Base-by-base conservation (phyloP, 176 grass and related monocot species). In the Dactylis glomerata region DNA sequence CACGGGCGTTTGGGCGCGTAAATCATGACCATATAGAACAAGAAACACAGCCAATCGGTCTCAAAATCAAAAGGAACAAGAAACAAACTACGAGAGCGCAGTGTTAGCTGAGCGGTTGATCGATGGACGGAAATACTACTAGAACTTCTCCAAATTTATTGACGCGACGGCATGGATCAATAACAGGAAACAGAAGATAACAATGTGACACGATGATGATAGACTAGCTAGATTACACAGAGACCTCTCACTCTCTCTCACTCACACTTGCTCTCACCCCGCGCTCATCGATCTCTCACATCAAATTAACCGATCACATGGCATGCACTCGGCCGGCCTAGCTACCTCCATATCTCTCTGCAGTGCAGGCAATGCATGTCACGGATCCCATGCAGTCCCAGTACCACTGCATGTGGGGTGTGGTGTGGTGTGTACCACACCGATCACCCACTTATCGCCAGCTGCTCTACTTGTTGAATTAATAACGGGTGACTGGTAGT, bases 311-410 rank as follows among this genome's bases (percentile, higher is more conserved):
- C n/a, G n/a, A n/a, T 47, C 40, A 34, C 62, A 67, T 67, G 64
- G 42, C 70, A 73, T 73, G 70, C 70, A 73, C 41, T 16, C 70
- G 70, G 70, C 28, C 42, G 24, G 44, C 42, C 69, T 73, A 73
- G 69, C 69, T 73, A 73, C 41, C 41, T 73, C 23, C 23, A 26
- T 45, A 41, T 73, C 69, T 45, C 69, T 73, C 69, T 47, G 22
- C 37, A 41, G 37, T n/a, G 36, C 20, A 45, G 28, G 30, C 61
- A 64, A 61, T 61, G 57, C 58, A 28, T 30, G 68, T 24, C 10
- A 40, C 36, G 67, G 67, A 69, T 36, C 67, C 38, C 37, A 72
- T 38, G 68, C 68, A 71, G 44, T 46, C 70, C 28, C 42, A 73
- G 58, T 62, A 62, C 6, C 5, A 50, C 15, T 50, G 47, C 47